Evolutionary conservation across 1,139 yeast species (phyloP).

Genomic region (Zygoascus meyerae): DNA sequence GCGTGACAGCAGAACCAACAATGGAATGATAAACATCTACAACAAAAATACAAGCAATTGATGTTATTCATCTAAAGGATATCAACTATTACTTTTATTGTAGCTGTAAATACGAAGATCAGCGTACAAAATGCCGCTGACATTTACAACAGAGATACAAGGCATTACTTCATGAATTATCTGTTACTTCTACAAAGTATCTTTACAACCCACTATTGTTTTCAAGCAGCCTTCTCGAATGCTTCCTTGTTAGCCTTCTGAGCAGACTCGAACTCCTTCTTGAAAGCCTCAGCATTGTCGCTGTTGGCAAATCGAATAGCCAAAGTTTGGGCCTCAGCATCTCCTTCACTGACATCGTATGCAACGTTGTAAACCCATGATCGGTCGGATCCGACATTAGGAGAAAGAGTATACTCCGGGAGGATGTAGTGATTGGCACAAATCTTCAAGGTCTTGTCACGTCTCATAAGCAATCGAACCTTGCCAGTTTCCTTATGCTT

Average conservation of each 20-base stretch:
- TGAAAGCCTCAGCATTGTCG: slow-evolving; percentile 95
- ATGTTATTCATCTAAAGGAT: too few relatives aligned
- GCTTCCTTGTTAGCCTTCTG: slow-evolving; percentile 54
- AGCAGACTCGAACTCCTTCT: slow-evolving; percentile 83
- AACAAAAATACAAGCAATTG: too few relatives aligned
- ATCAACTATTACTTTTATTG: too few relatives aligned
- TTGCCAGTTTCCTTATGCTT: slow-evolving; percentile 77
- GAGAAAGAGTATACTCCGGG: slow-evolving; percentile 77
- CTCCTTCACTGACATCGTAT: slow-evolving; percentile 94
- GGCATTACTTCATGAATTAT: too few relatives aligned
- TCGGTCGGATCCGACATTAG: slow-evolving; percentile 95
- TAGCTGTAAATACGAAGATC: too few relatives aligned
- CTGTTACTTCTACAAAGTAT: not conserved
- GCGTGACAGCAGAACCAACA: too few relatives aligned
- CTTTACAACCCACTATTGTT: not conserved
- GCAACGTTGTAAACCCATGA: slow-evolving; percentile 97
- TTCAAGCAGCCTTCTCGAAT: slow-evolving; percentile 14
- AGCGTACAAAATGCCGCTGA: too few relatives aligned
- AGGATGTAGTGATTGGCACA: slow-evolving; percentile 95
- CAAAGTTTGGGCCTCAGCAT: slow-evolving; percentile 90
- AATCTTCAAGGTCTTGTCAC: slow-evolving; percentile 95
- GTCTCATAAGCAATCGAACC: slow-evolving; percentile 92
- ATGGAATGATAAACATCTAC: too few relatives aligned
- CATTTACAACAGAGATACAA: too few relatives aligned
- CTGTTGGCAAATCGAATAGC: slow-evolving; percentile 96